Conservation (phyloP, 78 protist genomes). For the Tieghemostelium lacteum region DNA sequence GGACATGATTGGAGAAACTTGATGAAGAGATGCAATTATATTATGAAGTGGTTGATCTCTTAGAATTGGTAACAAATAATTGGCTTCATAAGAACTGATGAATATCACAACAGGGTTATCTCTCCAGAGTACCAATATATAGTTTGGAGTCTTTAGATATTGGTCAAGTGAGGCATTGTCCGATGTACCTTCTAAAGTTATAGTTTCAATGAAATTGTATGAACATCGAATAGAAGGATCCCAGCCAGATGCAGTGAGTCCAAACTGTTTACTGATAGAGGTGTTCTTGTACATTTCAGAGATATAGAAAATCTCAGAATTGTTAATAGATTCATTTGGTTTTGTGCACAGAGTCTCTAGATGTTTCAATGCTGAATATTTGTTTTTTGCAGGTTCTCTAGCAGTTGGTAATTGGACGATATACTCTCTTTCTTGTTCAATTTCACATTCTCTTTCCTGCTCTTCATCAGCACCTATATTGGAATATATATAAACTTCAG, state of each 20-base stretch:
- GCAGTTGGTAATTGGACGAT: background rate
- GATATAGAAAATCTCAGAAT: background rate
- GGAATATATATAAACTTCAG: background rate
- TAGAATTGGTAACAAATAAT: background rate
- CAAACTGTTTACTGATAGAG: background rate
- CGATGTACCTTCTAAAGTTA: background rate
- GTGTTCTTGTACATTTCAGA: background rate
- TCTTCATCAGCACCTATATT: background rate
- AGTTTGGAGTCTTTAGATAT: background rate
- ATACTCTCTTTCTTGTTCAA: background rate
- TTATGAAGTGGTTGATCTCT: too few relatives aligned
- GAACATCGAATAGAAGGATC: background rate
- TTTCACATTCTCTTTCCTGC: conserved; percentile 4
- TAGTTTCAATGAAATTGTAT: background rate
- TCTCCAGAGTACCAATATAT: background rate
- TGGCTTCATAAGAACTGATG: background rate
- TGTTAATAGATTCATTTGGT: background rate
- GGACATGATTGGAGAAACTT: background rate
- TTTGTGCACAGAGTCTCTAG: background rate
- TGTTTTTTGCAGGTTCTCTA: background rate
- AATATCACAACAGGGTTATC: background rate
- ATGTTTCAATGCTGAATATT: background rate
- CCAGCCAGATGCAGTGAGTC: background rate
- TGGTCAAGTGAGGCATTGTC: background rate
- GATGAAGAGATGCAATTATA: background rate